phyloP scores from a whole-genome alignment of 768 basidiomycete genomes.

The Russula griseocarnosa region DNA sequence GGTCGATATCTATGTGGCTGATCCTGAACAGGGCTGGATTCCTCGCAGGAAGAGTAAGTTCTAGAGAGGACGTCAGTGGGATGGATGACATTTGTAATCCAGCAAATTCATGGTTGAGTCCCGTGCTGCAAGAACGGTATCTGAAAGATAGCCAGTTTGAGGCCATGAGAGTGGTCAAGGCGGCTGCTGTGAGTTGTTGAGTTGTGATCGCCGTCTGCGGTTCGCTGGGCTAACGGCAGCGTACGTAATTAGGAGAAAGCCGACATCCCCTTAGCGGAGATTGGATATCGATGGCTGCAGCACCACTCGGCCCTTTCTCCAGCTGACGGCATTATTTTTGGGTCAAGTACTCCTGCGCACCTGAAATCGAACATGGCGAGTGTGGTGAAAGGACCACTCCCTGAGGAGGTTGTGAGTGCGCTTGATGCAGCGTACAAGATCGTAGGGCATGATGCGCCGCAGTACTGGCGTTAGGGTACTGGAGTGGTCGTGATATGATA shows the following conservation, averaged over 20 bases:
- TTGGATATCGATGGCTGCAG: not conserved
- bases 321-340: not conserved
- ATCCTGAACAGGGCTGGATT: not conserved
- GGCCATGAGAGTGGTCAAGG: not conserved
- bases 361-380: not conserved
- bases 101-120: not conserved
- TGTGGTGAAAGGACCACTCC: not conserved
- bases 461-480: constrained; percentile 1
- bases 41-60: not conserved
- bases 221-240: not conserved
- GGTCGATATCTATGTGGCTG: not conserved
- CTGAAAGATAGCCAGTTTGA: not conserved
- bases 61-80: not conserved
- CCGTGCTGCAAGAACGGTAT: not conserved
- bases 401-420: not conserved
- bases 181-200: not conserved
- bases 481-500: not conserved
- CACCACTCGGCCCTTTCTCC: not conserved
- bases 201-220: not conserved
- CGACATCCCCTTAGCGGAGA: not conserved
- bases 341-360: not conserved
- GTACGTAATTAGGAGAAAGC: constrained; percentile 1
- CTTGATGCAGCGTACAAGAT: not conserved
- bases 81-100: not conserved
- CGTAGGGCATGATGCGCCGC: not conserved